Base-by-base conservation (phyloP, 108 stramenopile genomes). In the Chaetoceros tenuissimus region DNA sequence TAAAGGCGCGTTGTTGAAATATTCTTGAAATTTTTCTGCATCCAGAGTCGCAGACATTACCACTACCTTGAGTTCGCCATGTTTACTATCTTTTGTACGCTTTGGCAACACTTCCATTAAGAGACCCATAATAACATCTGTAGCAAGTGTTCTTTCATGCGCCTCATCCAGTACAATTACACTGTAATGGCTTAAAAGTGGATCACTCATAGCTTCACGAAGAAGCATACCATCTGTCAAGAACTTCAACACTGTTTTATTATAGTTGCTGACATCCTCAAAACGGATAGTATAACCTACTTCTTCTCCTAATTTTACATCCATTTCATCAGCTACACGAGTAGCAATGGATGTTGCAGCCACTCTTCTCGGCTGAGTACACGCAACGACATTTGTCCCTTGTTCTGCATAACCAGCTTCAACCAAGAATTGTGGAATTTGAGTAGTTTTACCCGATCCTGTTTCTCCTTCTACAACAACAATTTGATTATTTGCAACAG, bases 261-360 rank as follows among this genome's bases (percentile, higher is more conserved):
- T 50, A 3, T 80, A 75, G 70, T 86, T 84, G 48, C 62, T 77
- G 19, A 85, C 71, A 64, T 96, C 96, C 71, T 99, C 99, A 68
- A 99, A 99, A 21, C 99, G 95, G 69, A 99, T 98, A 27, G 94
- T 97, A 62, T 99, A 99, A 17, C 99, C 99, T 8, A 99, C 99
- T 55, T 97, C 84, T 31, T 77, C 60, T 1, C 99, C 99, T 26
- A 99, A 74, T 48, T 73, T 58, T 0, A 98, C 97, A 78, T 99
- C 99, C 97, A 99, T 97, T 72, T 99, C 99, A 24, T 99, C 99
- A 21, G 97, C 78, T 3, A 99, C 99, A 69, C 99, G 97, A 25
- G 69, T 58, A 19, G 99, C 99, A 56, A 99, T 97, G 60, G 79
- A 83, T 52, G 97, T 98, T 27, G 99, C 99, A 5, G 99, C 99